These are phyloP conservation scores for Parastagonospora nodorum DNA, from an alignment of 2,329 filamentous ascomycete genomes.

Conservation along the genomic window DNA sequence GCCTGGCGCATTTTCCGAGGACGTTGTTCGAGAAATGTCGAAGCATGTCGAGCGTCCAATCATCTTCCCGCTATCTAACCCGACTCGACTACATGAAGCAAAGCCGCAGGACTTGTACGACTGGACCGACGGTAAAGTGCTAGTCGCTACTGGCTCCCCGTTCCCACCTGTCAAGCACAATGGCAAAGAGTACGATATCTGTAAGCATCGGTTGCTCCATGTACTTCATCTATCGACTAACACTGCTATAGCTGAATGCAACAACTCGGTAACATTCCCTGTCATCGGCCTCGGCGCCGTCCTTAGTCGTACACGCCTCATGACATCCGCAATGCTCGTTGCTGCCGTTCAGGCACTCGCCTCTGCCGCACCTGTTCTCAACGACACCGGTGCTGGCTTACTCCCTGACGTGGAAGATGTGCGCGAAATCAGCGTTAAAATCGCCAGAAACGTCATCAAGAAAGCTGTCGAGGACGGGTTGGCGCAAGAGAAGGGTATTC, in stretches of 20 bases:
- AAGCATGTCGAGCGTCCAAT: constrained; percentile 76
- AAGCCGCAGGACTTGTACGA: constrained; percentile 73
- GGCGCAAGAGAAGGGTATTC: constrained; percentile 69
- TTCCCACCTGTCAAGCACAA: constrained; percentile 73
- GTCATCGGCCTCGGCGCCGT: constrained; percentile 83
- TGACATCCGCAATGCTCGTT: constrained; percentile 81
- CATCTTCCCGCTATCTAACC: constrained; percentile 85
- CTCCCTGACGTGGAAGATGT: constrained; percentile 78
- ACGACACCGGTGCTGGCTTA: constrained; percentile 66
- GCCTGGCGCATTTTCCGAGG: constrained; percentile 75
- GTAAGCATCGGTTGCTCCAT: constrained; percentile 45
- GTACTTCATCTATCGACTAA: constrained; percentile 4
- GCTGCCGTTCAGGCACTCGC: constrained; percentile 77
- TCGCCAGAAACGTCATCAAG: constrained; percentile 76
- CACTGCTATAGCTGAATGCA: constrained; percentile 72
- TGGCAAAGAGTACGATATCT: constrained; percentile 60
- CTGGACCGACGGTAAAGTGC: constrained; percentile 78
- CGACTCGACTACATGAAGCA: constrained; percentile 82
- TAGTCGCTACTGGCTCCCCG: constrained; percentile 83
- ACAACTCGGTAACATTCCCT: constrained; percentile 85
- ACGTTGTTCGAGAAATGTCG: constrained; percentile 76
- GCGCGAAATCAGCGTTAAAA: constrained; percentile 74
- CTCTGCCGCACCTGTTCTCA: constrained; percentile 70
- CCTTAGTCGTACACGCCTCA: constrained; percentile 66
- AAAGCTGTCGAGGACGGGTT: constrained; percentile 72